Percentiles rank a stretch among this genome's conserved stretches.
Evolutionary conservation across 2,329 filamentous ascomycete species (phyloP).

Genomic region (Zopfia rhizophila): DNA sequence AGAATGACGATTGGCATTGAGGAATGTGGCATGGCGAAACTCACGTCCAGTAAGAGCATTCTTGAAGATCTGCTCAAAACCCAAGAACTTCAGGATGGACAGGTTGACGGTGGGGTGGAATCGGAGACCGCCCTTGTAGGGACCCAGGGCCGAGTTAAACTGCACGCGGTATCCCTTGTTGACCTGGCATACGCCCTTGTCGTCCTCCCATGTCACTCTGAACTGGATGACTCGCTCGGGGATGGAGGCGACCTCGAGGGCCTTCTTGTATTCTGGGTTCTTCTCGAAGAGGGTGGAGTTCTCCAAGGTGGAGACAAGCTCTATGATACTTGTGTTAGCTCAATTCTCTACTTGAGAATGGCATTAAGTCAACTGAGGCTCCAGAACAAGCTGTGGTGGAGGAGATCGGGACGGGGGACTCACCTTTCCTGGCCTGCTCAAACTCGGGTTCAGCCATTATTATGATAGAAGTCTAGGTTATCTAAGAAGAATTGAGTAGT

Average conservation of each 20-base stretch:
- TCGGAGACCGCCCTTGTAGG: slow-evolving; percentile 96
- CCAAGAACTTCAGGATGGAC: slow-evolving; percentile 90
- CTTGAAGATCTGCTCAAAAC: slow-evolving; percentile 99
- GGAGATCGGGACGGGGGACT: slow-evolving; percentile 42
- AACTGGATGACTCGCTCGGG: slow-evolving; percentile 98
- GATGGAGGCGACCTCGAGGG: slow-evolving; percentile 85
- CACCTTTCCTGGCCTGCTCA: slow-evolving; percentile 97
- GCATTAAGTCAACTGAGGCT: slow-evolving; percentile 10
- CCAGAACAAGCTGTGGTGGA: not conserved
- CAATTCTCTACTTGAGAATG: not conserved
- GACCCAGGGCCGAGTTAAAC: slow-evolving; percentile 97
- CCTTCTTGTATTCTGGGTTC: slow-evolving; percentile 93
- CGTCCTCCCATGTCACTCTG: slow-evolving; percentile 96
- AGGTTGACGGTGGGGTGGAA: slow-evolving; percentile 91
- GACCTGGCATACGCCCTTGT: slow-evolving; percentile 87
- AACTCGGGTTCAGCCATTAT: slow-evolving; percentile 96
- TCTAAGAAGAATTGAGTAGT: slow-evolving; percentile 5
- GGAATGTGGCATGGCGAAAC: slow-evolving; percentile 42
- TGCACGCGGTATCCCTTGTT: slow-evolving; percentile 97
- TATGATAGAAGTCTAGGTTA: slow-evolving; percentile 4
- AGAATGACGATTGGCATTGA: slow-evolving; percentile 10
- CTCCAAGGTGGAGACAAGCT: slow-evolving; percentile 95
- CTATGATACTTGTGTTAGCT: slow-evolving; percentile 59
- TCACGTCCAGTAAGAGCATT: slow-evolving; percentile 95
- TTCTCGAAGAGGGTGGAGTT: slow-evolving; percentile 92